Percentiles rank a stretch among this genome's conserved stretches.
Evolutionary conservation across 139 green algal genomes (phyloP).

Genomic region (Tetraselmis chui): DNA sequence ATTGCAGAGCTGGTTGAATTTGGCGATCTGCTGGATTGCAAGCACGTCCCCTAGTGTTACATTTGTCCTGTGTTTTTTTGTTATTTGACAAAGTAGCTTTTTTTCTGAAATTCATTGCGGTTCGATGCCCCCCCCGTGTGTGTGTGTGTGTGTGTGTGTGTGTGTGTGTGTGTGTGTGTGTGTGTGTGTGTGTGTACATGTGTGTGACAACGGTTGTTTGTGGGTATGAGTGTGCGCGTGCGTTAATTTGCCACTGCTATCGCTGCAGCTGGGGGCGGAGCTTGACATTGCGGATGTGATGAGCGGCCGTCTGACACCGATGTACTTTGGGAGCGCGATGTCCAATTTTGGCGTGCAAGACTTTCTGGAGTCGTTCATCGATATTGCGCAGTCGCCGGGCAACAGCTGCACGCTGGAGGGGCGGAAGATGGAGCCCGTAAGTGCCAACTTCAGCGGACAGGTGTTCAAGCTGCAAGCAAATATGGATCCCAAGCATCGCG

Average conservation of each 20-base stretch:
- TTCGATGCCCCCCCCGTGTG: no score
- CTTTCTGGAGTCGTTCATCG: slow-evolving; percentile 57
- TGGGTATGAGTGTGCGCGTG: slow-evolving; percentile 7
- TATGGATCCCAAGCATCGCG: slow-evolving; percentile 70
- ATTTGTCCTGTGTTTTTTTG: no score
- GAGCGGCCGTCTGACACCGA: slow-evolving; percentile 50
- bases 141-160: no score
- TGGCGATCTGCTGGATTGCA: no score
- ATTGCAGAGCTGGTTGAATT: no score
- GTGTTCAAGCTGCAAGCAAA: slow-evolving; percentile 78
- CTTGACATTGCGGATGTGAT: slow-evolving; percentile 51
- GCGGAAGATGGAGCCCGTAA: slow-evolving; percentile 22
- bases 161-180: no score
- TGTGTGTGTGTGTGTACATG: no score
- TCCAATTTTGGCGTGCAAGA: slow-evolving; percentile 77
- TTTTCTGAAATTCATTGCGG: no score
- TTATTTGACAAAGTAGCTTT: no score
- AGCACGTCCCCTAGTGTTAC: no score
- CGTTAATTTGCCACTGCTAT: background rate
- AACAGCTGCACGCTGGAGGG: slow-evolving; percentile 19
- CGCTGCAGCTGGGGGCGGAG: slow-evolving; percentile 48
- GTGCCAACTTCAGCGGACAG: slow-evolving; percentile 51
- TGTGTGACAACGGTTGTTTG: no score
- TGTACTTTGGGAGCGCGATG: slow-evolving; percentile 70
- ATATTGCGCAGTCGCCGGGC: slow-evolving; percentile 16